phyloP scores from a whole-genome alignment of 768 basidiomycete genomes.

The Hericium rajendrae region DNA sequence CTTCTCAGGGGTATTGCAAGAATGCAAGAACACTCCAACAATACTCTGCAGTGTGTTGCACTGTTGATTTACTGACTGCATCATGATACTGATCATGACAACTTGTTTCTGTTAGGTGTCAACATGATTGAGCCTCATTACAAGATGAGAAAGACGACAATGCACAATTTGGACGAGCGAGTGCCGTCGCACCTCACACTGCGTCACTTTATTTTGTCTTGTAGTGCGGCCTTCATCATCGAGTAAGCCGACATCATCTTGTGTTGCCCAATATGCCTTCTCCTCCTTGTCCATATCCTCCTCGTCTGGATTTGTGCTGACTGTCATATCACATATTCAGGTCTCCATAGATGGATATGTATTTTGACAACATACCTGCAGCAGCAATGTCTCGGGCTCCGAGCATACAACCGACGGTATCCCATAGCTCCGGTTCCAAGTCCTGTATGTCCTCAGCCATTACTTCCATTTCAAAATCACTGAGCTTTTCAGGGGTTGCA shows the following conservation, averaged over 20 bases:
- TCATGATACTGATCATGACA: conserved; percentile 18
- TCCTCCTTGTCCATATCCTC: too few species aligned
- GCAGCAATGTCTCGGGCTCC: not conserved
- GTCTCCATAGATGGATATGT: too few species aligned
- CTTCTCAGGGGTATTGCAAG: conserved; percentile 16
- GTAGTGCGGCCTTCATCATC: not conserved
- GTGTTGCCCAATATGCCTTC: not conserved
- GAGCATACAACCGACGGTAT: not conserved
- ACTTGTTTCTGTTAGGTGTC: conserved; percentile 15
- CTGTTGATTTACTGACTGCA: conserved; percentile 19
- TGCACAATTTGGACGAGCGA: not conserved
- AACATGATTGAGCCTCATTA: too few species aligned
- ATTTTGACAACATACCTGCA: too few species aligned
- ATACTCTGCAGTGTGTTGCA: conserved; percentile 19
- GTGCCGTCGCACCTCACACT: not conserved
- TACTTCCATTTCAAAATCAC: not conserved
- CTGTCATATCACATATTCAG: too few species aligned
- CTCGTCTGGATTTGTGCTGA: too few species aligned
- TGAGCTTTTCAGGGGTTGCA: not conserved
- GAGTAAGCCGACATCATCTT: not conserved
- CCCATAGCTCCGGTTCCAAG: not conserved
- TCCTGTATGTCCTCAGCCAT: not conserved
- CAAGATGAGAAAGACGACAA: not conserved
- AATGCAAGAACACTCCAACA: conserved; percentile 23
- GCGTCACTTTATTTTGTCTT: not conserved